Evolutionary conservation across 148 eudicot species (phyloP).

Genomic region (Chenopodium formosanum): DNA sequence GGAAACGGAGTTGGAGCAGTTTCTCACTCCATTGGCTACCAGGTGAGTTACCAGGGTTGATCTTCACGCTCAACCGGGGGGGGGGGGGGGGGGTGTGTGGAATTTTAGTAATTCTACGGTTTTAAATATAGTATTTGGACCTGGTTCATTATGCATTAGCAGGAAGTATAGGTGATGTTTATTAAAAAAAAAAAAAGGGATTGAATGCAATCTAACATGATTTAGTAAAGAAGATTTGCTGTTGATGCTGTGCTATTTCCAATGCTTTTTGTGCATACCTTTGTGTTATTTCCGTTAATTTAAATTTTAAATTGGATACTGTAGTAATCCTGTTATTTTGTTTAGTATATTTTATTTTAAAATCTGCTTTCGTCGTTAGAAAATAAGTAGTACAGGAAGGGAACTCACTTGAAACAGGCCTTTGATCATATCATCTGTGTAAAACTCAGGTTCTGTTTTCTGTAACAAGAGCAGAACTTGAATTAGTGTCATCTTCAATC

Average conservation of each 20-base stretch:
- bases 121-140: background rate
- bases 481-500: conserved; percentile 17
- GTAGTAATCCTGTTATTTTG: too few relatives aligned
- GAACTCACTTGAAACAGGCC: conserved; percentile 36
- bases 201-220: background rate
- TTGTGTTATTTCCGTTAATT: background rate
- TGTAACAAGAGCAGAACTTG: conserved; percentile 22
- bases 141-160: background rate
- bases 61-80: background rate
- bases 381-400: background rate
- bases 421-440: conserved; percentile 33
- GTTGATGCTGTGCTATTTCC: background rate
- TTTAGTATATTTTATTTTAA: too few relatives aligned
- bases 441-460: conserved; percentile 31
- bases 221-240: background rate
- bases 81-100: too few relatives aligned
- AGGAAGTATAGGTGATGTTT: background rate
- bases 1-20: background rate
- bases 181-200: too few relatives aligned
- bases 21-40: background rate
- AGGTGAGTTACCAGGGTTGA: background rate
- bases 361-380: background rate
- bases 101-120: too few relatives aligned
- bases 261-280: background rate
- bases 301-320: too few relatives aligned